Conservation (phyloP, 352 stramenopile genomes). For the Globisporangium okanoganense region DNA sequence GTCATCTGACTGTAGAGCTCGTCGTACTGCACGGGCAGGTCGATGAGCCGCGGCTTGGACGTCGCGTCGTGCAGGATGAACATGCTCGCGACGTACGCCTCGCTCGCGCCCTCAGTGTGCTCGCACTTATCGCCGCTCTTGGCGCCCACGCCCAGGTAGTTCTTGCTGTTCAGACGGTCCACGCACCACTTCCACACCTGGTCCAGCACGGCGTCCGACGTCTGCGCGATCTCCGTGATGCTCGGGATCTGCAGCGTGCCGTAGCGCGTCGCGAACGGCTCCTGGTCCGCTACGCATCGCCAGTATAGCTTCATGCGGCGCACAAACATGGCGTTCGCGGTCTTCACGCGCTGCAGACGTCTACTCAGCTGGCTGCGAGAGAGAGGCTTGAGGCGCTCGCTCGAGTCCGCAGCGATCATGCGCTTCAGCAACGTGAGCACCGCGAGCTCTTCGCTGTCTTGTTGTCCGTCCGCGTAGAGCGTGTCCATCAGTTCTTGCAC, state of each 20-base stretch:
- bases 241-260: conserved; percentile 37
- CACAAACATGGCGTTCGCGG: conserved; percentile 58
- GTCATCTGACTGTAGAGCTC: conserved; percentile 79
- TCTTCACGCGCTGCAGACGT: conserved; percentile 42
- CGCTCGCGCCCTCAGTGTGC: conserved; percentile 80
- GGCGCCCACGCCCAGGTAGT: conserved; percentile 46
- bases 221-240: conserved; percentile 48
- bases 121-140: conserved; percentile 81
- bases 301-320: conserved; percentile 86
- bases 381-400: conserved; percentile 60
- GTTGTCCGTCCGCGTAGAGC: conserved; percentile 24
- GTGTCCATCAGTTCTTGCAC: conserved; percentile 33
- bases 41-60: conserved; percentile 60
- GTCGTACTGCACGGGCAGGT: conserved; percentile 82
- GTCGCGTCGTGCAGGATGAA: conserved; percentile 77
- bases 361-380: conserved; percentile 30
- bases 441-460: conserved; percentile 42
- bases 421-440: conserved; percentile 49
- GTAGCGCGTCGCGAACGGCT: conserved; percentile 14
- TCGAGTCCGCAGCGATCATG: conserved; percentile 46
- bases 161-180: conserved; percentile 81
- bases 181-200: conserved; percentile 85
- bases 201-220: conserved; percentile 53
- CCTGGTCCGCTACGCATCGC: conserved; percentile 50
- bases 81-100: conserved; percentile 86